Percentiles rank a stretch among this genome's conserved stretches.
phyloP scores from a whole-genome alignment of 2,329 filamentous ascomycete species.

The Mycosphaerella sp. region DNA sequence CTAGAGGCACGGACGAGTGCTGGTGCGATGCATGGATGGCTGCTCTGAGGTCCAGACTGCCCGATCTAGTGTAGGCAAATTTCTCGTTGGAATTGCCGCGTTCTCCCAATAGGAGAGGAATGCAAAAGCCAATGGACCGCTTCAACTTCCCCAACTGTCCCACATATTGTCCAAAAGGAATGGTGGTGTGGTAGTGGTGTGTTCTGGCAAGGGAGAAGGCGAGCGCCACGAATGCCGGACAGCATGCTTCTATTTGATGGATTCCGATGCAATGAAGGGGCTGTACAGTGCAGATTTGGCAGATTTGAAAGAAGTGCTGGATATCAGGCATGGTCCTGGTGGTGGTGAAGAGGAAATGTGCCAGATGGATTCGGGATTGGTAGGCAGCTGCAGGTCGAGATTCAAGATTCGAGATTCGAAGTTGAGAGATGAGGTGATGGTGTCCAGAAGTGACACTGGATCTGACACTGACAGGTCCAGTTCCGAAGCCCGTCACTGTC shows the following conservation, averaged over 20 bases:
- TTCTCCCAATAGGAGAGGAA: constrained; percentile 2
- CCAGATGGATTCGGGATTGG: neutral
- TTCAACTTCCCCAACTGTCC: neutral
- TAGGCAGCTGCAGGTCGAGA: neutral
- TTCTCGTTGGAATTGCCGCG: constrained; percentile 11
- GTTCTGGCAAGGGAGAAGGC: neutral
- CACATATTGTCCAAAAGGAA: constrained; percentile 3
- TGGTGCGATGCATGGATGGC: neutral
- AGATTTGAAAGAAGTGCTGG: neutral
- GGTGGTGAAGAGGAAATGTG: neutral
- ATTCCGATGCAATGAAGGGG: neutral
- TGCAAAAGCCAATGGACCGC: neutral
- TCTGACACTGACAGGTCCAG: neutral
- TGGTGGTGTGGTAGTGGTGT: neutral
- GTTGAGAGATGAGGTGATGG: neutral
- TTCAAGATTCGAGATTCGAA: neutral
- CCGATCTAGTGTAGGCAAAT: constrained; percentile 1
- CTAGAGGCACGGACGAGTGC: neutral
- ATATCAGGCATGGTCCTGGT: neutral
- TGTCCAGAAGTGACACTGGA: neutral
- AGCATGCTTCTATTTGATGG: neutral
- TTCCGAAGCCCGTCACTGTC: neutral
- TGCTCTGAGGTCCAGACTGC: neutral
- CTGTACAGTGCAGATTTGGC: neutral
- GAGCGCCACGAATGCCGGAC: neutral